A percentile compares a stretch with the other conserved stretches of the same genome.
phyloP scores from a whole-genome alignment of 139 green algal genomes.

The Raphidocelis subcapitata region DNA sequence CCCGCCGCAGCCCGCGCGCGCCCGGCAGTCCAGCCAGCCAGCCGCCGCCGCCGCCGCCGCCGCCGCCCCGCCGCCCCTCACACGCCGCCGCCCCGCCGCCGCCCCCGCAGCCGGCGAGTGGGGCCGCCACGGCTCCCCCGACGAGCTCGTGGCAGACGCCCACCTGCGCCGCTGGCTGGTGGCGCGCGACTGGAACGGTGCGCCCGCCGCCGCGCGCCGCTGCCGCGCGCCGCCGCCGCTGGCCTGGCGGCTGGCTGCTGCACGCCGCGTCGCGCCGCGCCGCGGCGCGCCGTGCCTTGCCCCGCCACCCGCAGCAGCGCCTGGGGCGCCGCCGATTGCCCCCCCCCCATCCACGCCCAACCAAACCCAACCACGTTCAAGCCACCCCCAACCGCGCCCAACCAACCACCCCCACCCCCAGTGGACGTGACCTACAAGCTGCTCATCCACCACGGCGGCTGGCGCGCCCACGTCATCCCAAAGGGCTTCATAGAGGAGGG shows the following conservation, averaged over 20 bases:
- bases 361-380: too few relatives aligned
- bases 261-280: too few relatives aligned
- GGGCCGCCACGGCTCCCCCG: neutral
- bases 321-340: too few relatives aligned
- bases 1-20: neutral
- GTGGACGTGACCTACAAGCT: slow-evolving; percentile 1
- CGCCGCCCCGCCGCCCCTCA: neutral
- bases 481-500: slow-evolving; percentile 13
- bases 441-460: slow-evolving; percentile 17
- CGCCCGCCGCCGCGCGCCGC: too few relatives aligned
- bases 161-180: slow-evolving; percentile 17
- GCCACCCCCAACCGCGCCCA: too few relatives aligned
- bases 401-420: too few relatives aligned
- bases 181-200: slow-evolving; percentile 23
- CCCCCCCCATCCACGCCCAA: too few relatives aligned
- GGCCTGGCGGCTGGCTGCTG: too few relatives aligned
- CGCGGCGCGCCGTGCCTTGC: too few relatives aligned
- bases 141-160: slow-evolving; percentile 1
- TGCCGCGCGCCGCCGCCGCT: too few relatives aligned
- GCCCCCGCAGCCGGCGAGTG: neutral
- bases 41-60: neutral
- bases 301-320: too few relatives aligned
- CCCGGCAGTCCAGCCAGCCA: neutral
- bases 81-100: neutral
- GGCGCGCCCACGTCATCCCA: slow-evolving; percentile 10